Conservation (phyloP, 2,329 filamentous ascomycete species). For the Lomentospora prolificans region DNA sequence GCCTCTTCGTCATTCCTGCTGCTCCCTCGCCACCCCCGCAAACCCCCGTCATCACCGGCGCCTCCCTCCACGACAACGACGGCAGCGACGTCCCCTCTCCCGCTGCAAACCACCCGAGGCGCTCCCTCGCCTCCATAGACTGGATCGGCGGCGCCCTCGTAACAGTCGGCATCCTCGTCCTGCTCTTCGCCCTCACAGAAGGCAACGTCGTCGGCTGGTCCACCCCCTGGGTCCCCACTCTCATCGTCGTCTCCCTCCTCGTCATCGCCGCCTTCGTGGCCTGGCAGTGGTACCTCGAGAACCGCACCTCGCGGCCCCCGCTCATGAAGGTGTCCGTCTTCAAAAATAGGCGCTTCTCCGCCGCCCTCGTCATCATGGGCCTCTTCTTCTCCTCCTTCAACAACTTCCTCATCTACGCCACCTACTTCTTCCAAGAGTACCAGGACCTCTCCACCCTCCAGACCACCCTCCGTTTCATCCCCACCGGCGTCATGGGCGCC, state of each 20-base stretch:
- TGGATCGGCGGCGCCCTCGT: slow-evolving; percentile 57
- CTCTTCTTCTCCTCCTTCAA: slow-evolving; percentile 61
- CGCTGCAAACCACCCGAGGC: neutral
- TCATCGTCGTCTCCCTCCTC: slow-evolving; percentile 48
- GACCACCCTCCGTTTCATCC: slow-evolving; percentile 59
- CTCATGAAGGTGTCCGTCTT: slow-evolving; percentile 56
- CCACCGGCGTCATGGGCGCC: slow-evolving; percentile 50
- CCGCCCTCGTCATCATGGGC: slow-evolving; percentile 55
- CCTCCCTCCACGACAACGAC: neutral
- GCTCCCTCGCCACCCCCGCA: slow-evolving; percentile 23
- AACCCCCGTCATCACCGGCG: slow-evolving; percentile 13
- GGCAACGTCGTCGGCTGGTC: slow-evolving; percentile 61
- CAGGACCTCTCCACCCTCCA: slow-evolving; percentile 52
- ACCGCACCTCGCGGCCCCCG: slow-evolving; percentile 21
- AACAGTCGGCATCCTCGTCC: slow-evolving; percentile 49
- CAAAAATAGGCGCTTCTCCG: slow-evolving; percentile 46
- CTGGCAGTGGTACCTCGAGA: slow-evolving; percentile 54
- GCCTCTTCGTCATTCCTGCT: slow-evolving; percentile 52
- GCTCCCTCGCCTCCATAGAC: slow-evolving; percentile 27
- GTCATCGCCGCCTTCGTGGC: slow-evolving; percentile 45
- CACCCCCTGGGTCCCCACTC: slow-evolving; percentile 48
- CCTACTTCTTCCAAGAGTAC: slow-evolving; percentile 62
- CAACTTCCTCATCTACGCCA: slow-evolving; percentile 57
- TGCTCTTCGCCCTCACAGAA: slow-evolving; percentile 59
- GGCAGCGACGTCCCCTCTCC: neutral